Percentiles rank a stretch among this genome's conserved stretches.
phyloP scores from a whole-genome alignment of 768 basidiomycete genomes.

The Mrakia blollopis region DNA sequence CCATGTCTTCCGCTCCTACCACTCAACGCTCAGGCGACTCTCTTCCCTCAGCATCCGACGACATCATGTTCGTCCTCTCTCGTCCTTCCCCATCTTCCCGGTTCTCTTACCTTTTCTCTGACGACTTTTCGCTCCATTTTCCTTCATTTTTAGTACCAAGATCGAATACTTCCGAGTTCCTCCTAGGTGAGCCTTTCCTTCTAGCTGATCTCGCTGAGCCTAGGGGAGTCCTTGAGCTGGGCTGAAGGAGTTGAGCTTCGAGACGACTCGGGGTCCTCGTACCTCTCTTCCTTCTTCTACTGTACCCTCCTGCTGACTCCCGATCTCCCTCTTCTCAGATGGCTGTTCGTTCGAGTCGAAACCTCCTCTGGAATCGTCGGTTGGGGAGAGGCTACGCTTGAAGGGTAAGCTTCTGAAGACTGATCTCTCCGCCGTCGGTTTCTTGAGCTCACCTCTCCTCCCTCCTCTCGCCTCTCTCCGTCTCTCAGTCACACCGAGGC shows the following conservation, averaged over 20 bases:
- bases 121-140: not conserved
- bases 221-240: no score
- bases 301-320: not conserved
- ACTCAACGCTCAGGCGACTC: not conserved
- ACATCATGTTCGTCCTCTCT: not conserved
- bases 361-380: conserved; percentile 60
- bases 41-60: not conserved
- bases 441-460: not conserved
- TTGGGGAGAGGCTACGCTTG: conserved; percentile 71
- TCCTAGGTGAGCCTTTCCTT: not conserved
- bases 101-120: not conserved
- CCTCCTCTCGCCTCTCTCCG: not conserved
- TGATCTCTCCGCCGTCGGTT: not conserved
- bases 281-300: no score
- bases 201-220: not conserved
- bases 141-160: conserved; percentile 34
- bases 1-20: not conserved
- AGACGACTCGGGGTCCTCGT: no score
- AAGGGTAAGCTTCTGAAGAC: conserved; percentile 31
- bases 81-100: conserved; percentile 8
- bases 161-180: conserved; percentile 47
- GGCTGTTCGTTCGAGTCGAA: conserved; percentile 64
- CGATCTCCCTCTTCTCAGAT: not conserved
- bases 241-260: no score
- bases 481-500: conserved; percentile 57